Conservation (phyloP, 768 basidiomycete genomes). For the Favolaschia claudopus region DNA sequence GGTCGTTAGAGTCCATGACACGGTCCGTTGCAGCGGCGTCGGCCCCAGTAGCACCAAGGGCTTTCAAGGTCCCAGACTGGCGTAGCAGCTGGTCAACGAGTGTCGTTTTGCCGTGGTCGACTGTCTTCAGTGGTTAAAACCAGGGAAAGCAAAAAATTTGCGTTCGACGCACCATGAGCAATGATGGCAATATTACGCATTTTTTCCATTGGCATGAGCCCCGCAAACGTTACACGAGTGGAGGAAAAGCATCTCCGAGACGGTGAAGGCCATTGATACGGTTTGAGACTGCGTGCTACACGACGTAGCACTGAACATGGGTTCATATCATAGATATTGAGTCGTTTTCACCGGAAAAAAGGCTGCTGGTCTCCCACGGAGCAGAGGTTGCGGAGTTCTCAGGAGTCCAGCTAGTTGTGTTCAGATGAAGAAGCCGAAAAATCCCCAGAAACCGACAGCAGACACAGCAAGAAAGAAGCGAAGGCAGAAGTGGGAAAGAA, state of each 20-base stretch:
- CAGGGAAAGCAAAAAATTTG: background rate
- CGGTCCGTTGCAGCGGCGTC: conserved; percentile 46
- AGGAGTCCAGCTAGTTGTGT: no score
- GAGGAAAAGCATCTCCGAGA: conserved; percentile 25
- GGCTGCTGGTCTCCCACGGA: no score
- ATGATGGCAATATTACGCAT: conserved; percentile 60
- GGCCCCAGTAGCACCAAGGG: conserved; percentile 36
- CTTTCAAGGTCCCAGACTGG: conserved; percentile 55
- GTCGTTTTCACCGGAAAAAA: no score
- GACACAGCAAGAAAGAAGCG: no score
- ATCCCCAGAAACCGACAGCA: no score
- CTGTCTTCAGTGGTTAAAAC: conserved; percentile 30
- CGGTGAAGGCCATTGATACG: background rate
- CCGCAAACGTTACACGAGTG: conserved; percentile 4
- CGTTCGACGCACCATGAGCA: conserved; percentile 50
- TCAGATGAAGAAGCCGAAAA: no score
- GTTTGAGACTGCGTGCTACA: background rate
- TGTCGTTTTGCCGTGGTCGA: conserved; percentile 63
- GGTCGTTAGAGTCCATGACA: conserved; percentile 60
- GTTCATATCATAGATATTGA: conserved; percentile 9
- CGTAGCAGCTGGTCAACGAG: conserved; percentile 60
- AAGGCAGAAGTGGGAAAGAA: no score
- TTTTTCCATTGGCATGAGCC: conserved; percentile 41
- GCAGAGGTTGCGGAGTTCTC: no score
- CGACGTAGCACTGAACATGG: background rate